These are phyloP conservation scores for Euphrasia arctica DNA, from an alignment of 305 asterid genomes.

Conservation along the genomic window DNA sequence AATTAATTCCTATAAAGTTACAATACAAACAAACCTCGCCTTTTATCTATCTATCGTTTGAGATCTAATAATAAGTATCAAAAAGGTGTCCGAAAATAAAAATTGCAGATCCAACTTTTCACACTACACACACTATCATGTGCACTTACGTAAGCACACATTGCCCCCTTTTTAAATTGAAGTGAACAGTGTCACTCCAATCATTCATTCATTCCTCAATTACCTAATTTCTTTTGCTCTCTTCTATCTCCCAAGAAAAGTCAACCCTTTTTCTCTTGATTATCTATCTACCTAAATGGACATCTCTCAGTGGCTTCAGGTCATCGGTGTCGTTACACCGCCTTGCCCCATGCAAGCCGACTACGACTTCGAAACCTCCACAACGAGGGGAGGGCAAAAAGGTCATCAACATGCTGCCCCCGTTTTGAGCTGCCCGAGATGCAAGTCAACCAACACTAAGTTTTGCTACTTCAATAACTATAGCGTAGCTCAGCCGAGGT, in stretches of 20 bases:
- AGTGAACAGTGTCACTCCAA: not conserved
- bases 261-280: not conserved
- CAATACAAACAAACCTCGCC: not conserved
- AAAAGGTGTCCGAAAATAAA: not conserved
- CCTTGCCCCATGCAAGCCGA: no score
- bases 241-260: conserved; percentile 31
- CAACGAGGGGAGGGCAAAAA: not conserved
- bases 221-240: conserved; percentile 33
- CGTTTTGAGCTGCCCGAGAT: conserved; percentile 46
- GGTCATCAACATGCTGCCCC: conserved; percentile 14
- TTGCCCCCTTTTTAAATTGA: not conserved
- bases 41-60: not conserved
- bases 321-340: conserved; percentile 12
- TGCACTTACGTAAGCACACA: not conserved
- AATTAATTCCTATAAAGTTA: not conserved
- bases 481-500: conserved; percentile 50
- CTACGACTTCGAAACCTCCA: conserved; percentile 25
- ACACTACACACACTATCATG: not conserved
- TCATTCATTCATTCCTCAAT: conserved; percentile 20
- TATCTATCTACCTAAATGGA: conserved; percentile 34
- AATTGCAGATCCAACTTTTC: not conserved
- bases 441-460: conserved; percentile 51
- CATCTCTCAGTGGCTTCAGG: conserved; percentile 47
- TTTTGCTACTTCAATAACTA: conserved; percentile 55
- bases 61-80: no score